Conservation (phyloP, 2,329 filamentous ascomycete genomes). For the Hortaea werneckii region DNA sequence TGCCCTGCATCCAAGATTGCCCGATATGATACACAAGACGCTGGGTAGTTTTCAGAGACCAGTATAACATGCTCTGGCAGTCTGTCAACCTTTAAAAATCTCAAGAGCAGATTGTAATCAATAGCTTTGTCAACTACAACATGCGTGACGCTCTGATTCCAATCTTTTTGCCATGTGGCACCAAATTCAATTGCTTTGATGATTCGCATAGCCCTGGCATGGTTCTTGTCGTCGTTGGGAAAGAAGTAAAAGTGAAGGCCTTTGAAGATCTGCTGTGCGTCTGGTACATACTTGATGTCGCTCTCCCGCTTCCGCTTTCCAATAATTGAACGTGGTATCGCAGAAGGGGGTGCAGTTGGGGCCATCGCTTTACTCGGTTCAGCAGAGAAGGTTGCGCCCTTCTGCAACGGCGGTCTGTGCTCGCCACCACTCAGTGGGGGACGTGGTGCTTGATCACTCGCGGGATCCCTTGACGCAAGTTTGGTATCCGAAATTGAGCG, state of each 20-base stretch:
- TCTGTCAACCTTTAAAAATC: slow-evolving; percentile 39
- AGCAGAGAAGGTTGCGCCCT: slow-evolving; percentile 4
- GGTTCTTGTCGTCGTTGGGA: slow-evolving; percentile 65
- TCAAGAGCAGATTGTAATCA: slow-evolving; percentile 52
- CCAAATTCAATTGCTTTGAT: slow-evolving; percentile 65
- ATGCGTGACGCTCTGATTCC: slow-evolving; percentile 56
- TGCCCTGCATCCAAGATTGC: slow-evolving; percentile 43
- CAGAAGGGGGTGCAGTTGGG: slow-evolving; percentile 2
- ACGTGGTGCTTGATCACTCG: background rate
- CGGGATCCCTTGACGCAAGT: slow-evolving; percentile 1
- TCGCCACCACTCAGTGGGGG: background rate
- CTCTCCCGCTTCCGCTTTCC: slow-evolving; percentile 22
- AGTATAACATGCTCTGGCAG: slow-evolving; percentile 44
- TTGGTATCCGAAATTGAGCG: slow-evolving; percentile 18
- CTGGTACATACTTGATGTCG: slow-evolving; percentile 13
- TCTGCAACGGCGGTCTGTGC: slow-evolving; percentile 1
- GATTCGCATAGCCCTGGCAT: slow-evolving; percentile 59
- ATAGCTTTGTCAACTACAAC: slow-evolving; percentile 66
- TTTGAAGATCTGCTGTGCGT: slow-evolving; percentile 20
- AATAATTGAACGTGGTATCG: slow-evolving; percentile 6
- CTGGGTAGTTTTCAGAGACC: slow-evolving; percentile 34
- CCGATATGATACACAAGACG: slow-evolving; percentile 33
- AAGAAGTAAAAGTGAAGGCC: slow-evolving; percentile 50
- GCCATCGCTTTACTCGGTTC: background rate
- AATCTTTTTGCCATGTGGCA: slow-evolving; percentile 56